Evolutionary conservation across 208 protist genomes (phyloP).

Genomic region (Trypanosoma melophagium): DNA sequence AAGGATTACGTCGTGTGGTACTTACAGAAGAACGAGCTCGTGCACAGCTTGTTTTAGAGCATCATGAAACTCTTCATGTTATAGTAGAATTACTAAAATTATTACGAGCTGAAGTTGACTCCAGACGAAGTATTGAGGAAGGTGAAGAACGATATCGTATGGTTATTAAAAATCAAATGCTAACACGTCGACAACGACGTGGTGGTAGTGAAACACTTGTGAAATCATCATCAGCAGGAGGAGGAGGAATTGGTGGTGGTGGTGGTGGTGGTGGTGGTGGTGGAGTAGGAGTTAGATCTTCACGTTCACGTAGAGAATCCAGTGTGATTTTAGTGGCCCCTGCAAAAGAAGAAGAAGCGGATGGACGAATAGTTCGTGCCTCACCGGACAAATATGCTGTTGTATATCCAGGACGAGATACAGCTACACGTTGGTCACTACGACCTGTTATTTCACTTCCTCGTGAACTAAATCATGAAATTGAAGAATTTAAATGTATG

Average conservation of each 20-base stretch:
- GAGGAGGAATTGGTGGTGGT: not conserved
- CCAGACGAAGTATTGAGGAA: conserved; percentile 30
- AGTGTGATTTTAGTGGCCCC: conserved; percentile 49
- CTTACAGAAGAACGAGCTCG: conserved; percentile 57
- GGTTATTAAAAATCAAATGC: conserved; percentile 14
- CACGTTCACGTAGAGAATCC: conserved; percentile 38
- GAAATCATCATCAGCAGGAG: conserved; percentile 18
- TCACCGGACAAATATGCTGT: conserved; percentile 77
- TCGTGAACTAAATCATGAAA: conserved; percentile 57
- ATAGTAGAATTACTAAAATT: conserved; percentile 43
- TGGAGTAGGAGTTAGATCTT: not conserved
- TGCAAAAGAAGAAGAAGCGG: conserved; percentile 13
- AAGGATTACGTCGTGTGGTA: conserved; percentile 48
- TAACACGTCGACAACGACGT: conserved; percentile 28
- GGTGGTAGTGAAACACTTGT: conserved; percentile 58
- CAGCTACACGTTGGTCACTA: conserved; percentile 72
- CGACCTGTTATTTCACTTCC: conserved; percentile 73
- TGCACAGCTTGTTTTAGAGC: conserved; percentile 57
- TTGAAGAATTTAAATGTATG: conserved; percentile 61
- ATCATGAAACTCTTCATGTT: conserved; percentile 55
- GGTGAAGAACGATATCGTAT: conserved; percentile 38
- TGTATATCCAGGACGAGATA: conserved; percentile 72
- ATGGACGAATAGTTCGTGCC: conserved; percentile 54
- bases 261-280: not conserved
- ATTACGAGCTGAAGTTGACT: conserved; percentile 36